Percentiles rank a stretch among this genome's conserved stretches.
These are phyloP conservation scores for Calonectria henricotiae DNA, from an alignment of 2,329 filamentous ascomycete genomes.

Conservation along the genomic window DNA sequence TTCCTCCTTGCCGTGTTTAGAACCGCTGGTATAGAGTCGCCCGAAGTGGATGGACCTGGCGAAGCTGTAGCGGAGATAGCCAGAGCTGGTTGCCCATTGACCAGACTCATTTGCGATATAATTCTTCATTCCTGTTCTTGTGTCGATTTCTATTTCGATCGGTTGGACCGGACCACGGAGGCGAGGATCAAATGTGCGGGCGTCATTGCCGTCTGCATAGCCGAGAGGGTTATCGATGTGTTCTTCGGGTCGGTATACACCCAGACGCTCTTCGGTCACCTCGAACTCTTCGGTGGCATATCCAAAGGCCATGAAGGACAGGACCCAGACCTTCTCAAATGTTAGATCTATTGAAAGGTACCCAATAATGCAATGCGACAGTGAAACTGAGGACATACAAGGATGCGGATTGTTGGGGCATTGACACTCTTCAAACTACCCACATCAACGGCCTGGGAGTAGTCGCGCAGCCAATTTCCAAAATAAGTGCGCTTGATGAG, in stretches of 20 bases:
- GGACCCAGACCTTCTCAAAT: slow-evolving; percentile 76
- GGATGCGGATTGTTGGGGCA: slow-evolving; percentile 82
- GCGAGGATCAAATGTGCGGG: slow-evolving; percentile 84
- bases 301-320: slow-evolving; percentile 86
- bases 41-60: slow-evolving; percentile 84
- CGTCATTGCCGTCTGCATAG: slow-evolving; percentile 90
- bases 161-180: slow-evolving; percentile 85
- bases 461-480: slow-evolving; percentile 90
- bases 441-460: slow-evolving; percentile 87
- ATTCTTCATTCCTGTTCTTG: slow-evolving; percentile 95
- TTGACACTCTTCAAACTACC: slow-evolving; percentile 85
- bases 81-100: slow-evolving; percentile 90
- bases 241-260: slow-evolving; percentile 85
- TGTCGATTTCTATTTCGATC: slow-evolving; percentile 81
- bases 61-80: slow-evolving; percentile 85
- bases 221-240: slow-evolving; percentile 85
- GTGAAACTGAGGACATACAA: slow-evolving; percentile 63
- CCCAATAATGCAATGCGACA: background rate
- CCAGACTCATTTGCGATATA: slow-evolving; percentile 95
- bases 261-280: slow-evolving; percentile 84
- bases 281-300: slow-evolving; percentile 92
- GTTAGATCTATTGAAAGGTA: slow-evolving; percentile 13
- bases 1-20: slow-evolving; percentile 77
- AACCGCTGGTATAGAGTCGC: slow-evolving; percentile 80
- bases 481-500: slow-evolving; percentile 86